phyloP scores from a whole-genome alignment of 306 rosid species.

The Canavalia gladiata region DNA sequence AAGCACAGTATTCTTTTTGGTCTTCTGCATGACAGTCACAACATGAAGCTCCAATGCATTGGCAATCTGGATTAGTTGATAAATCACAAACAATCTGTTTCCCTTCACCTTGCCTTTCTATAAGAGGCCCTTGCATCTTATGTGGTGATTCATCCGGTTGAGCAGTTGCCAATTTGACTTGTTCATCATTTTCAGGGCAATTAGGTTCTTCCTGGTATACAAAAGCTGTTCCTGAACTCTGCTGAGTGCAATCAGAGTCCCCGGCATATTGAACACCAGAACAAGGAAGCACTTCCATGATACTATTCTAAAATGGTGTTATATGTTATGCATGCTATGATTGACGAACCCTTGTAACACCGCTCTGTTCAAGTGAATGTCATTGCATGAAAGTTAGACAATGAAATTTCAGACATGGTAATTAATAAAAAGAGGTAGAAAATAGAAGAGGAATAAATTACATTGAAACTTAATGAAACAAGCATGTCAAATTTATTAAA shows the following conservation, averaged over 20 bases:
- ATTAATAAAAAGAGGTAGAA: constrained; percentile 9
- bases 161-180: constrained; percentile 53
- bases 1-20: constrained; percentile 61
- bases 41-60: constrained; percentile 64
- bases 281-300: constrained; percentile 92
- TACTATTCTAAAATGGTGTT: constrained; percentile 47
- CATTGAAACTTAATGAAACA: constrained; percentile 9
- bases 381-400: constrained; percentile 44
- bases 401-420: constrained; percentile 2
- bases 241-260: constrained; percentile 74
- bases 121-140: constrained; percentile 55
- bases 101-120: constrained; percentile 58
- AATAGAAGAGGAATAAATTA: constrained; percentile 1
- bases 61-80: constrained; percentile 59
- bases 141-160: constrained; percentile 50
- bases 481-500: background rate
- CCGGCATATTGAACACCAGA: constrained; percentile 73
- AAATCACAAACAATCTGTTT: constrained; percentile 49
- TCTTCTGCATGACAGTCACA: constrained; percentile 59
- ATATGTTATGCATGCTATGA: constrained; percentile 46
- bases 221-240: constrained; percentile 61
- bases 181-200: constrained; percentile 59
- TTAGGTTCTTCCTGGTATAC: constrained; percentile 59
- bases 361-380: constrained; percentile 55
- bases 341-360: constrained; percentile 50